Evolutionary conservation across 257 asterid genomes (phyloP).

Genomic region (Avicennia marina): DNA sequence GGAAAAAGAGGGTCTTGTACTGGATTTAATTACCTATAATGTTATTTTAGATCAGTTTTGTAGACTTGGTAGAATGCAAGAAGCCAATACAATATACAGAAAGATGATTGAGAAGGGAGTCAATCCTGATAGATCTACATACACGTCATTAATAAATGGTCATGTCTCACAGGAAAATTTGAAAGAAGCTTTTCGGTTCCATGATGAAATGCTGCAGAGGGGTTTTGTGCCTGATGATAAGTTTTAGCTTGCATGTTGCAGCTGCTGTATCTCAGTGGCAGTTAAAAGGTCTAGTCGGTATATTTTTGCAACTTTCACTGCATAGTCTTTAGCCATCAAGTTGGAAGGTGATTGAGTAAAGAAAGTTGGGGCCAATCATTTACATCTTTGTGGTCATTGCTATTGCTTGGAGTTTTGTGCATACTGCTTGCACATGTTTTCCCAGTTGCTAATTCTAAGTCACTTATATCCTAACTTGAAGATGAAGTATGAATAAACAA

Average conservation of each 20-base stretch:
- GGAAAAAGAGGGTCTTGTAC: slow-evolving; percentile 47
- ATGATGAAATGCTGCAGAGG: slow-evolving; percentile 60
- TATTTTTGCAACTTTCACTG: neutral
- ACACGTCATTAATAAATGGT: slow-evolving; percentile 56
- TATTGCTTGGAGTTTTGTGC: neutral
- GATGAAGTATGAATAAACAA: neutral
- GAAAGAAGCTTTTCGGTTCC: slow-evolving; percentile 52
- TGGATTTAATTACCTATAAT: slow-evolving; percentile 55
- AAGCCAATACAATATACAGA: slow-evolving; percentile 38
- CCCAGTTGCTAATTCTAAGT: neutral
- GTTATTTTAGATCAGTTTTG: slow-evolving; percentile 52
- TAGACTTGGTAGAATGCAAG: slow-evolving; percentile 62
- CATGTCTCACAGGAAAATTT: slow-evolving; percentile 51
- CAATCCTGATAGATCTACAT: slow-evolving; percentile 49
- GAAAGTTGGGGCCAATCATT: slow-evolving; percentile 17
- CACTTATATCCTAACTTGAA: neutral
- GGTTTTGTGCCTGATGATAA: slow-evolving; percentile 77
- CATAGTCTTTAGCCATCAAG: neutral
- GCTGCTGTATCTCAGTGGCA: neutral
- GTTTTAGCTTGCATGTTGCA: slow-evolving; percentile 35
- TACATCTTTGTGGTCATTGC: neutral
- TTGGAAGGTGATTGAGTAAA: neutral
- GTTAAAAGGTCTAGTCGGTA: slow-evolving; percentile 6
- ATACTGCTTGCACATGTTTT: neutral
- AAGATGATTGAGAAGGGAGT: slow-evolving; percentile 47